These are phyloP conservation scores for Bryum argenteum DNA, from an alignment of 225 moss, liverwort and hornwort species.

Conservation along the genomic window DNA sequence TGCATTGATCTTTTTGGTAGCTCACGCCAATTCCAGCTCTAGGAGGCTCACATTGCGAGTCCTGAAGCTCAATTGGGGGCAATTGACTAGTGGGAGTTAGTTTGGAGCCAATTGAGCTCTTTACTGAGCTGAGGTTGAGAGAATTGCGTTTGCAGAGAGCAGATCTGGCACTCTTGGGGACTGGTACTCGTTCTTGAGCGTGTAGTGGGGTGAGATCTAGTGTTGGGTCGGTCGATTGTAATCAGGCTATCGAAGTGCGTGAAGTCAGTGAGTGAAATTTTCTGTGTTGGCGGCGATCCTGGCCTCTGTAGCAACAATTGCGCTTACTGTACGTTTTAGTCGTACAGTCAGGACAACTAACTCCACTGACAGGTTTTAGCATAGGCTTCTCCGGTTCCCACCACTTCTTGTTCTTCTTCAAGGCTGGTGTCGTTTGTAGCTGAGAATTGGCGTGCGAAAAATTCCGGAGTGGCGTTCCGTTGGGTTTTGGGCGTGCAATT, in stretches of 20 bases:
- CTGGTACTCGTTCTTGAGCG: slow-evolving; percentile 1
- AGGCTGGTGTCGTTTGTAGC: slow-evolving; percentile 26
- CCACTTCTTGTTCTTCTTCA: slow-evolving; percentile 24
- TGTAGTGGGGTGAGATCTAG: slow-evolving; percentile 38
- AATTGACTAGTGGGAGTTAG: slow-evolving; percentile 19
- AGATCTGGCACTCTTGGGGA: slow-evolving; percentile 32
- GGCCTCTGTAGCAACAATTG: slow-evolving; percentile 25
- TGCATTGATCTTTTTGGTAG: neutral
- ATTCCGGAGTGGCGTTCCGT: neutral
- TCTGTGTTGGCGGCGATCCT: slow-evolving; percentile 26
- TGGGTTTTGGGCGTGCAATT: slow-evolving; percentile 21
- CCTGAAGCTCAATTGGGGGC: slow-evolving; percentile 28
- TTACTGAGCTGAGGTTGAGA: neutral
- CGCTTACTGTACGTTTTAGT: slow-evolving; percentile 12
- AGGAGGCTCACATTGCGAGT: slow-evolving; percentile 25
- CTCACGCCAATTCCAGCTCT: neutral
- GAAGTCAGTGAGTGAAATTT: slow-evolving; percentile 27
- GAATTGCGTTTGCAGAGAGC: slow-evolving; percentile 13
- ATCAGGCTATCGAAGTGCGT: neutral
- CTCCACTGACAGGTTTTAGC: slow-evolving; percentile 21
- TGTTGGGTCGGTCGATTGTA: slow-evolving; percentile 5
- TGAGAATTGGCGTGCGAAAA: slow-evolving; percentile 20
- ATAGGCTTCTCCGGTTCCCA: neutral
- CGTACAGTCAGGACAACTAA: slow-evolving; percentile 42
- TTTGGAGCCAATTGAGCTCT: slow-evolving; percentile 16